phyloP scores from a whole-genome alignment of 139 green algal species.

The Dunaliella primolecta region DNA sequence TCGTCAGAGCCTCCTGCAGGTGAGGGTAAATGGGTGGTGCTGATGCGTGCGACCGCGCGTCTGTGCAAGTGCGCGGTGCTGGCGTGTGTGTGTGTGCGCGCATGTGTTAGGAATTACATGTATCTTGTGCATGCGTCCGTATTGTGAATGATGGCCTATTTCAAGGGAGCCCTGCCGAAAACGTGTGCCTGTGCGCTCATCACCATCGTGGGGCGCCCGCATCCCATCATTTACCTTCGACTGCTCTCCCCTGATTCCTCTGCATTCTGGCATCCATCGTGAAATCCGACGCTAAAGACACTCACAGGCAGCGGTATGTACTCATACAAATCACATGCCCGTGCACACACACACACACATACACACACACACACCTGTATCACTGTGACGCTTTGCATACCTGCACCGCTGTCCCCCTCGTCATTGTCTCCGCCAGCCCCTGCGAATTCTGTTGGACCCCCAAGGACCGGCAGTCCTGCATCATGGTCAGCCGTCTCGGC shows the following conservation, averaged over 20 bases:
- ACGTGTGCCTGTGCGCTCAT: too few species aligned
- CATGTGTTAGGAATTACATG: not conserved
- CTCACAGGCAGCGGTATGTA: not conserved
- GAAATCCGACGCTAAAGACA: too few species aligned
- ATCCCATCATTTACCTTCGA: too few species aligned
- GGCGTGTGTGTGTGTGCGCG: not conserved
- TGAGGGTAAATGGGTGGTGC: not conserved
- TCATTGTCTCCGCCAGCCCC: not conserved
- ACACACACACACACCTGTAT: conserved; percentile 9
- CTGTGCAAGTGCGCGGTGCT: not conserved
- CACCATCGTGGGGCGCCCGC: too few species aligned
- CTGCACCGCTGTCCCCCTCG: not conserved
- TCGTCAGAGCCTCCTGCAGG: not conserved
- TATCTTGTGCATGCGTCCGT: too few species aligned
- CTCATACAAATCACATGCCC: not conserved
- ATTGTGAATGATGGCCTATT: too few species aligned
- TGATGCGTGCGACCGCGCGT: not conserved
- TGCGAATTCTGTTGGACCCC: not conserved
- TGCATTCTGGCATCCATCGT: too few species aligned
- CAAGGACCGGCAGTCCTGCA: not conserved
- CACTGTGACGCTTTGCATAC: not conserved
- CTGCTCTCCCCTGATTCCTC: too few species aligned
- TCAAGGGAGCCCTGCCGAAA: too few species aligned
- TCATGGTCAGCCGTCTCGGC: not conserved
- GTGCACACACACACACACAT: not conserved